Conservation (phyloP, 164 flowering plant species). For the Saururus chinensis region DNA sequence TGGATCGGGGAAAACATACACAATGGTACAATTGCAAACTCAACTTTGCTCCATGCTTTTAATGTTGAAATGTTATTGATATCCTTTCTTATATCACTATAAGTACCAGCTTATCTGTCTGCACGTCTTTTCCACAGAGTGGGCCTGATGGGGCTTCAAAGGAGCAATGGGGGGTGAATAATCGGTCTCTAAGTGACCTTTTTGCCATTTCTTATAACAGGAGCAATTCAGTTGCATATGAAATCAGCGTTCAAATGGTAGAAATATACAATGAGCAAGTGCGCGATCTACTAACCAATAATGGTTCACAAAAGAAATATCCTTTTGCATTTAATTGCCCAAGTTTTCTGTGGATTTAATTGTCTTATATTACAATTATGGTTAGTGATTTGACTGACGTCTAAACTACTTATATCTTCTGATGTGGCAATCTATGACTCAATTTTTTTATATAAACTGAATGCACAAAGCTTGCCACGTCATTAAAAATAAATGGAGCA, state of each 20-base stretch:
- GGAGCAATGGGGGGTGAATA: slow-evolving; percentile 73
- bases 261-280: slow-evolving; percentile 98
- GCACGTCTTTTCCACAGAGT: slow-evolving; percentile 27
- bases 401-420: no score
- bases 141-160: slow-evolving; percentile 63
- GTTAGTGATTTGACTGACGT: no score
- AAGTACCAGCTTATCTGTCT: neutral
- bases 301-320: slow-evolving; percentile 67
- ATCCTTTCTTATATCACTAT: neutral
- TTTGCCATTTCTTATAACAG: slow-evolving; percentile 62
- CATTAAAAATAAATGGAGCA: no score
- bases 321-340: slow-evolving; percentile 24
- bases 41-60: neutral
- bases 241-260: slow-evolving; percentile 82
- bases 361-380: no score
- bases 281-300: slow-evolving; percentile 68
- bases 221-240: slow-evolving; percentile 45
- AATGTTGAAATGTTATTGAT: neutral
- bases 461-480: no score
- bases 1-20: slow-evolving; percentile 92
- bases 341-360: no score
- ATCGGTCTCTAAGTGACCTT: slow-evolving; percentile 73
- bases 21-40: slow-evolving; percentile 51
- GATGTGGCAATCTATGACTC: no score
- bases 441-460: no score